A percentile compares a stretch with the other conserved stretches of the same genome.
phyloP scores from a whole-genome alignment of 1,284 basidiomycete genomes.

The Apiotrichum akiyoshidainum region DNA sequence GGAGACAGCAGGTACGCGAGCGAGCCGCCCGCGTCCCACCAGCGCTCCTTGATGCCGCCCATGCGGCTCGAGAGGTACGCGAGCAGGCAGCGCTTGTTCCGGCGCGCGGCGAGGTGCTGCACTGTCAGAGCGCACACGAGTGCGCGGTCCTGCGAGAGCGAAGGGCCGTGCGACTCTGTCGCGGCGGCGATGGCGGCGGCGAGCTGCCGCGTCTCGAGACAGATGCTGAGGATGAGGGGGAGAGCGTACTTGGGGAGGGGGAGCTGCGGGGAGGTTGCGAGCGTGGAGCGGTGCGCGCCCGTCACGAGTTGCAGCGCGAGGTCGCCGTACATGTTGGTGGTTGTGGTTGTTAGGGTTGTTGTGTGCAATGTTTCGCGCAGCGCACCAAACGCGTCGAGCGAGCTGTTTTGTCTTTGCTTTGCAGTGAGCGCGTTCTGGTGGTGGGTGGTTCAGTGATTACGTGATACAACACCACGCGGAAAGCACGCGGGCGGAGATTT shows the following conservation, averaged over 20 bases:
- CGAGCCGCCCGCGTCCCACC: constrained; percentile 91
- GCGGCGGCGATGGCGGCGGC: constrained; percentile 52
- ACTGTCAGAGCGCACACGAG: constrained; percentile 71
- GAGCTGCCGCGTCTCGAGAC: constrained; percentile 87
- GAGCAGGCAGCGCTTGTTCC: constrained; percentile 89
- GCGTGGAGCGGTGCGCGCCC: constrained; percentile 77
- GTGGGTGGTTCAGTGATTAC: too few species aligned
- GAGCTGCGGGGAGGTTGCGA: constrained; percentile 62
- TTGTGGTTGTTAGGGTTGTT: background rate
- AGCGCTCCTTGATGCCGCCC: constrained; percentile 75
- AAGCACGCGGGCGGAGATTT: too few species aligned
- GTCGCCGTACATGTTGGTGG: constrained; percentile 61
- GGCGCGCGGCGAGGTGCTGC: constrained; percentile 77
- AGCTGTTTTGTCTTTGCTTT: too few species aligned
- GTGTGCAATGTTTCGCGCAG: background rate
- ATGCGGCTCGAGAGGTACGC: constrained; percentile 85
- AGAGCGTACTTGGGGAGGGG: constrained; percentile 86
- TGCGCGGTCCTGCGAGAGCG: constrained; percentile 48
- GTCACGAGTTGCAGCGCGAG: constrained; percentile 80
- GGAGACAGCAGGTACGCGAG: constrained; percentile 75
- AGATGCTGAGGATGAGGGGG: constrained; percentile 74
- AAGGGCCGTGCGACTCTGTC: constrained; percentile 37
- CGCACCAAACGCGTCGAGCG: too few species aligned
- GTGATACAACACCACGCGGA: too few species aligned
- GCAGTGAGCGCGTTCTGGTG: too few species aligned